phyloP scores from a whole-genome alignment of 768 basidiomycete genomes.

The Termitomyces sp. region DNA sequence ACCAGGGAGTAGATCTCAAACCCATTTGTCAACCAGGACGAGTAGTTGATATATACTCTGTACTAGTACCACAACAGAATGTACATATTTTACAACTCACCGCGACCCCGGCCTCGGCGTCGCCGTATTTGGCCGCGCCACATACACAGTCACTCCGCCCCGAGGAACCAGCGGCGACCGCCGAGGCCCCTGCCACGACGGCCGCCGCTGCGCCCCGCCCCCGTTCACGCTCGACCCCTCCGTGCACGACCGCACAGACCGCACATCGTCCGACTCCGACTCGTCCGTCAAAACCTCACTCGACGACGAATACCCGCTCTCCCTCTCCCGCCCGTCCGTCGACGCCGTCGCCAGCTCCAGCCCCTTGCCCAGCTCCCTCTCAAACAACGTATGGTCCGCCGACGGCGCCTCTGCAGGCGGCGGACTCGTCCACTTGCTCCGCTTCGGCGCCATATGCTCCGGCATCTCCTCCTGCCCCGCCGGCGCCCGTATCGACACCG shows the following conservation, averaged over 20 bases:
- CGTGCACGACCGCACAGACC: constrained; percentile 61
- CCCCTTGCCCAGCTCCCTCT: constrained; percentile 58
- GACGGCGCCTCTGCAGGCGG: constrained; percentile 73
- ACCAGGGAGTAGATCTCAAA: no score
- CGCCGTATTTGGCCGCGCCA: no score
- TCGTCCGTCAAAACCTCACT: constrained; percentile 67
- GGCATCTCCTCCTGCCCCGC: constrained; percentile 63
- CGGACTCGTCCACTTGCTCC: constrained; percentile 81
- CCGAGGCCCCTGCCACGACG: constrained; percentile 36
- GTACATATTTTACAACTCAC: no score
- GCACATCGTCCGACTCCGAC: constrained; percentile 60
- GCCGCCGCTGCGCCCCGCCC: constrained; percentile 33
- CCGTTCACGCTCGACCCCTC: constrained; percentile 35
- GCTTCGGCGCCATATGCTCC: constrained; percentile 79
- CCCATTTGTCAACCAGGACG: no score
- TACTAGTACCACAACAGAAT: no score
- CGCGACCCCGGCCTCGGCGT: no score
- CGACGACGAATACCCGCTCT: constrained; percentile 50
- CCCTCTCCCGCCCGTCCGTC: constrained; percentile 51
- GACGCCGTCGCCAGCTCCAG: constrained; percentile 66
- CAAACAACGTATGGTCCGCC: constrained; percentile 60
- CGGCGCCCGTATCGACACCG: constrained; percentile 29
- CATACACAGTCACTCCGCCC: no score
- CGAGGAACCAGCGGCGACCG: no score
- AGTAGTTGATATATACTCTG: no score